Conservation (phyloP, 192 early-diverging fungal genomes). For the Backusella circina region DNA sequence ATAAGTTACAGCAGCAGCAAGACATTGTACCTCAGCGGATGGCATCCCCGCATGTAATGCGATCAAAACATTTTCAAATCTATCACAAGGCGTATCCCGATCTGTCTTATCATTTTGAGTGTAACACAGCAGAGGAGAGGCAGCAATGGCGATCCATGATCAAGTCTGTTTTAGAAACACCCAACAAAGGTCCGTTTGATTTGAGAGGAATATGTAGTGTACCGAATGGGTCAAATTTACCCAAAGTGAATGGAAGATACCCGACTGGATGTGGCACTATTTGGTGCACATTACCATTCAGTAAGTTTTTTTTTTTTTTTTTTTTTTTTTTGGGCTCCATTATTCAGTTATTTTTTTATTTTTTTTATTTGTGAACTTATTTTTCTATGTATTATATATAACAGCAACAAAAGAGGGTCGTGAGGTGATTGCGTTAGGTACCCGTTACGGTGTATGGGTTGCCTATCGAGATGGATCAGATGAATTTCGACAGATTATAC, state of each 20-base stretch:
- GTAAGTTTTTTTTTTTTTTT: background rate
- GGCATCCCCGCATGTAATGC: background rate
- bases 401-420: constrained; percentile 1
- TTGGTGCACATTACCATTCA: constrained; percentile 11
- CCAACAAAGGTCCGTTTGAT: background rate
- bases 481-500: background rate
- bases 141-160: background rate
- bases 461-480: constrained; percentile 5
- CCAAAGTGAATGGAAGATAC: background rate
- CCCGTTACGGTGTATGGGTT: constrained; percentile 19
- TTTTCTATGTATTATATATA: background rate
- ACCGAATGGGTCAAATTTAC: background rate
- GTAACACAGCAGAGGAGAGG: background rate
- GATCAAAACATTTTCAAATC: background rate
- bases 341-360: background rate
- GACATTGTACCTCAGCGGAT: background rate
- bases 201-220: background rate
- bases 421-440: constrained; percentile 14
- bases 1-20: background rate
- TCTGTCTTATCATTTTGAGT: background rate
- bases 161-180: background rate
- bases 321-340: background rate
- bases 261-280: constrained; percentile 6
- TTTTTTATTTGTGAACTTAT: background rate
- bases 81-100: background rate